Percentiles rank a stretch among this genome's conserved stretches.
phyloP scores from a whole-genome alignment of 169 alveolate genomes.

The Eimeria praecox region DNA sequence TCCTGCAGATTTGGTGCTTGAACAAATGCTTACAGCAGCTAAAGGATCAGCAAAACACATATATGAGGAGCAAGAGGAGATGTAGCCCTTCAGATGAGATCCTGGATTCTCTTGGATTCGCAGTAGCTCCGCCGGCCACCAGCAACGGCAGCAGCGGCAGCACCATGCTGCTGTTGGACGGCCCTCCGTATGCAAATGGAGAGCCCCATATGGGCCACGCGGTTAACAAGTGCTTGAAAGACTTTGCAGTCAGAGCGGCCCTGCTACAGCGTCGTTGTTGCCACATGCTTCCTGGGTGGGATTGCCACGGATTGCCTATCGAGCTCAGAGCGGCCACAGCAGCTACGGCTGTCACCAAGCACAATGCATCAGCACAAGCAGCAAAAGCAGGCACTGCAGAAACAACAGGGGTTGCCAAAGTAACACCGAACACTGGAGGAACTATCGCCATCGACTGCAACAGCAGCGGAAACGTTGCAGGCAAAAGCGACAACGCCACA shows the following conservation, averaged over 20 bases:
- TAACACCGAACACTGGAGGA: background rate
- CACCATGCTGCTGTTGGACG: slow-evolving; percentile 87
- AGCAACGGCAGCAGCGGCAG: slow-evolving; percentile 14
- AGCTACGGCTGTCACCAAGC: background rate
- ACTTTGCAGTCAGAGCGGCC: slow-evolving; percentile 82
- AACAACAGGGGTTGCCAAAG: background rate
- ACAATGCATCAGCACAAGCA: slow-evolving; percentile 78
- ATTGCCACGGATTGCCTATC: slow-evolving; percentile 95
- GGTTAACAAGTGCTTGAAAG: slow-evolving; percentile 92
- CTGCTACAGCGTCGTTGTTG: slow-evolving; percentile 88
- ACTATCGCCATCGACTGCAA: too few relatives aligned
- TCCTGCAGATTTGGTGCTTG: slow-evolving; percentile 70
- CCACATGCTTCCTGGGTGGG: slow-evolving; percentile 93
- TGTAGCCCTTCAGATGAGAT: slow-evolving; percentile 8
- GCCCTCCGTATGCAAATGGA: slow-evolving; percentile 96
- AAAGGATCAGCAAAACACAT: background rate
- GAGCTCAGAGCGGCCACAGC: slow-evolving; percentile 85
- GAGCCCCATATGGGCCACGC: slow-evolving; percentile 93
- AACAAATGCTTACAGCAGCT: slow-evolving; percentile 51
- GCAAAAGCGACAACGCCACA: slow-evolving; percentile 48
- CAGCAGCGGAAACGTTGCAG: background rate
- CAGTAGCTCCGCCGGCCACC: slow-evolving; percentile 39
- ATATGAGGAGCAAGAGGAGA: background rate
- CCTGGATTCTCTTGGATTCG: slow-evolving; percentile 39
- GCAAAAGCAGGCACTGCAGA: slow-evolving; percentile 13